phyloP scores from a whole-genome alignment of 352 stramenopile species.

The Peronosclerospora sorghi region DNA sequence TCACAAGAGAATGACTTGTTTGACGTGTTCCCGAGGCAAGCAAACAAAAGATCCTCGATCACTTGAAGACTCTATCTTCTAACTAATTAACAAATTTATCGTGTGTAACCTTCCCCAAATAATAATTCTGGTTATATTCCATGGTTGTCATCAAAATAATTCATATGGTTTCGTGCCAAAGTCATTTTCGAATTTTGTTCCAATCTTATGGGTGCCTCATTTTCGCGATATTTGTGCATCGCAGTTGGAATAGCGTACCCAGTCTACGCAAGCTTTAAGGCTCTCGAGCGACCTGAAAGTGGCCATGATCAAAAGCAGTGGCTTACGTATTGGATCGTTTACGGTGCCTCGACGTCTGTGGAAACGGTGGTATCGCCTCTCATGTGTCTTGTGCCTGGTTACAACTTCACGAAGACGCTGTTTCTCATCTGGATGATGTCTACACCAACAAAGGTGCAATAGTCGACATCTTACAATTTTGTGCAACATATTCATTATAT shows the following conservation, averaged over 20 bases:
- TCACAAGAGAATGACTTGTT: too few species aligned
- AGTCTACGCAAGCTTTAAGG: constrained; percentile 68
- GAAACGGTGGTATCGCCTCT: constrained; percentile 58
- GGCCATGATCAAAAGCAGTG: constrained; percentile 63
- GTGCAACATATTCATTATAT: neutral
- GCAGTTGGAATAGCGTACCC: constrained; percentile 48
- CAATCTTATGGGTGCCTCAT: constrained; percentile 30
- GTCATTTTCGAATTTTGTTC: too few species aligned
- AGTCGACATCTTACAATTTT: neutral
- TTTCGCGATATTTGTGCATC: constrained; percentile 46
- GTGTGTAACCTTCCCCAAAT: too few species aligned
- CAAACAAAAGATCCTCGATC: too few species aligned
- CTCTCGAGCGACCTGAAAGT: constrained; percentile 36
- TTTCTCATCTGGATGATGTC: constrained; percentile 95
- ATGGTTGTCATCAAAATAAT: too few species aligned
- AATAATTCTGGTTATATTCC: too few species aligned
- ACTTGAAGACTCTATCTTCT: too few species aligned
- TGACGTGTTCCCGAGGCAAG: too few species aligned
- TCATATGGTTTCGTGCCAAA: too few species aligned
- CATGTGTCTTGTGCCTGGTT: constrained; percentile 84
- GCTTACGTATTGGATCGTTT: constrained; percentile 96
- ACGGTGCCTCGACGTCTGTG: constrained; percentile 88
- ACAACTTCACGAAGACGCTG: constrained; percentile 91
- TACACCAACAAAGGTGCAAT: constrained; percentile 75
- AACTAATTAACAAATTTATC: too few species aligned